Percentiles rank a stretch among this genome's conserved stretches.
phyloP scores from a whole-genome alignment of 306 rosid genomes.

The Fagus sylvatica region DNA sequence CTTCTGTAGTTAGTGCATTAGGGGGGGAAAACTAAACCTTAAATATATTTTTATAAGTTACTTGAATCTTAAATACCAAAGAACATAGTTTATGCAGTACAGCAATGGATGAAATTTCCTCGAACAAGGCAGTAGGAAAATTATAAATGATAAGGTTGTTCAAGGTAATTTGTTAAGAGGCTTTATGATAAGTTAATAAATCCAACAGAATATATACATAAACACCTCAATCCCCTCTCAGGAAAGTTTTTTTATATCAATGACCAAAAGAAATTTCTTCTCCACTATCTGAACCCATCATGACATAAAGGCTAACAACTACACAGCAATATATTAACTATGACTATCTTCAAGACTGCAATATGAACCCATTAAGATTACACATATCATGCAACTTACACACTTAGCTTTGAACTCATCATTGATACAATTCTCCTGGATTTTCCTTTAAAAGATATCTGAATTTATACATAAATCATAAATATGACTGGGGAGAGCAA shows the following conservation, averaged over 20 bases:
- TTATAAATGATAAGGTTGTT: conserved; percentile 8
- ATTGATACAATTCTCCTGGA: neutral
- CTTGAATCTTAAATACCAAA: neutral
- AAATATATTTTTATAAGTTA: neutral
- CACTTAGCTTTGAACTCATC: neutral
- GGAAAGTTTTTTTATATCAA: neutral
- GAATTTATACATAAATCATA: neutral
- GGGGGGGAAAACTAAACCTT: conserved; percentile 1
- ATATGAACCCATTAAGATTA: neutral
- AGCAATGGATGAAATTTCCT: conserved; percentile 9
- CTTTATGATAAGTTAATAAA: neutral
- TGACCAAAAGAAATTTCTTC: neutral
- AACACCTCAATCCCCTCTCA: neutral
- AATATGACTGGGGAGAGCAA: conserved; percentile 12
- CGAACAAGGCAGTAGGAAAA: conserved; percentile 19
- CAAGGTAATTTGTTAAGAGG: neutral
- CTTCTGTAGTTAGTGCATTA: conserved; percentile 53
- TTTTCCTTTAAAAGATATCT: neutral
- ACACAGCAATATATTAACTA: neutral
- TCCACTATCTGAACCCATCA: neutral
- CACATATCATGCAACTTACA: neutral
- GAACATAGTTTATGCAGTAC: neutral
- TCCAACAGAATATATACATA: neutral
- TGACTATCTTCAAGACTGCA: neutral
- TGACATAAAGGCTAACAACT: neutral